A percentile compares a stretch with the other conserved stretches of the same genome.
Evolutionary conservation across 495 filamentous ascomycete genomes (phyloP).

Genomic region (Sporormia fimetaria): DNA sequence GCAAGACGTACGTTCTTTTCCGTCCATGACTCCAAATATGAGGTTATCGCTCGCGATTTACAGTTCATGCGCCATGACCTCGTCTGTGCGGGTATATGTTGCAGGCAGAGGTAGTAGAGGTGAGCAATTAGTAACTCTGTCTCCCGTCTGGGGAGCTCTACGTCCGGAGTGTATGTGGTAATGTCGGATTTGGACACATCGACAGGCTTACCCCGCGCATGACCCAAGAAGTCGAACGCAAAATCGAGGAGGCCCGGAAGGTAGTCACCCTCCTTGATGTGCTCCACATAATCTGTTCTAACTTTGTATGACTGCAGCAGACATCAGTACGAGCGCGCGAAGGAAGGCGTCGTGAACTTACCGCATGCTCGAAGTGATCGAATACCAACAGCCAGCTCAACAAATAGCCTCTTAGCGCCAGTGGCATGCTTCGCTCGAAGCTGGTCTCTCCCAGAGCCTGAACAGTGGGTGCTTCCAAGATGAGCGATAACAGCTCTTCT

Average conservation of each 20-base stretch:
- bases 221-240: constrained; percentile 70
- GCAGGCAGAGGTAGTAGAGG: constrained; percentile 71
- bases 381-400: constrained; percentile 86
- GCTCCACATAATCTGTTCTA: constrained; percentile 61
- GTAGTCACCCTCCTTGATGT: constrained; percentile 62
- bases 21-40: constrained; percentile 69
- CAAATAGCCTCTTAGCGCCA: constrained; percentile 58
- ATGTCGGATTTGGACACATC: constrained; percentile 60
- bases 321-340: not conserved
- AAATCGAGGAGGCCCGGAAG: constrained; percentile 61
- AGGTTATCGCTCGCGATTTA: constrained; percentile 61
- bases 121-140: constrained; percentile 75
- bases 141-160: constrained; percentile 46
- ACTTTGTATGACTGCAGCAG: constrained; percentile 56
- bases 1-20: constrained; percentile 46
- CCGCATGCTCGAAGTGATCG: constrained; percentile 67
- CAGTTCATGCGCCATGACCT: constrained; percentile 79
- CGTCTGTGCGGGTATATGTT: constrained; percentile 60
- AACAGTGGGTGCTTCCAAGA: constrained; percentile 36
- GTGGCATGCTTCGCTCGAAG: constrained; percentile 43
- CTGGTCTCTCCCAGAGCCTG: constrained; percentile 33
- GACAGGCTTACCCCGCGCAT: constrained; percentile 53
- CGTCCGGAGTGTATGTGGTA: constrained; percentile 52
- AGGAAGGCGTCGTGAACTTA: constrained; percentile 29
- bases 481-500: constrained; percentile 39